A percentile compares a stretch with the other conserved stretches of the same genome.
Evolutionary conservation across 1,139 yeast species (phyloP).

Genomic region (Saccharomyces pastorianus): DNA sequence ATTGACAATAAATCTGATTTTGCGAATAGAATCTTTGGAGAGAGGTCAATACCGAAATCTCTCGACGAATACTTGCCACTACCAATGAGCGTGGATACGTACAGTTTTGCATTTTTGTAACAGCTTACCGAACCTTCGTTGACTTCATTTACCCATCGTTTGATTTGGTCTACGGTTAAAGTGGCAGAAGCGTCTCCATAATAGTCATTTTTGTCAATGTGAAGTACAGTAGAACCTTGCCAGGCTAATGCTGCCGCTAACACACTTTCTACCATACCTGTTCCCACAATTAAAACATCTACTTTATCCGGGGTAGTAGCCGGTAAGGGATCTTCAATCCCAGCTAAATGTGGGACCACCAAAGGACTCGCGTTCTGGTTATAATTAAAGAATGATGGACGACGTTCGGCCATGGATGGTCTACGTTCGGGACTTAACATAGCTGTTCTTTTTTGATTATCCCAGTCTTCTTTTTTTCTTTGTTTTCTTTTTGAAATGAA

Average conservation of each 20-base stretch:
- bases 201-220: slow-evolving; percentile 71
- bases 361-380: slow-evolving; percentile 43
- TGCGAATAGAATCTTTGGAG: slow-evolving; percentile 86
- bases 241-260: slow-evolving; percentile 92
- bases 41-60: slow-evolving; percentile 79
- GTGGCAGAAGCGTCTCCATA: slow-evolving; percentile 89
- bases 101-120: slow-evolving; percentile 57
- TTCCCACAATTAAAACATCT: slow-evolving; percentile 86
- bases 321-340: slow-evolving; percentile 59
- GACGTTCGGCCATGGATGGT: slow-evolving; percentile 63
- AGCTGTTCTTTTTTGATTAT: background rate
- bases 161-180: slow-evolving; percentile 74
- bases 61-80: slow-evolving; percentile 36
- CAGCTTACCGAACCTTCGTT: slow-evolving; percentile 35
- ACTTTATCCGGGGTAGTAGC: slow-evolving; percentile 51
- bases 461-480: background rate
- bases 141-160: slow-evolving; percentile 70
- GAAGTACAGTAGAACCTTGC: slow-evolving; percentile 90
- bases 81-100: slow-evolving; percentile 56
- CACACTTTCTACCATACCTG: slow-evolving; percentile 82
- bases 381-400: slow-evolving; percentile 36
- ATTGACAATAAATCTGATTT: slow-evolving; percentile 75
- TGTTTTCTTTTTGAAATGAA: background rate
- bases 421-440: slow-evolving; percentile 37
- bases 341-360: slow-evolving; percentile 74